Percentiles rank a stretch among this genome's conserved stretches.
These are phyloP conservation scores for Penicillium atrosanguineum DNA, from an alignment of 495 filamentous ascomycete genomes.

Conservation along the genomic window DNA sequence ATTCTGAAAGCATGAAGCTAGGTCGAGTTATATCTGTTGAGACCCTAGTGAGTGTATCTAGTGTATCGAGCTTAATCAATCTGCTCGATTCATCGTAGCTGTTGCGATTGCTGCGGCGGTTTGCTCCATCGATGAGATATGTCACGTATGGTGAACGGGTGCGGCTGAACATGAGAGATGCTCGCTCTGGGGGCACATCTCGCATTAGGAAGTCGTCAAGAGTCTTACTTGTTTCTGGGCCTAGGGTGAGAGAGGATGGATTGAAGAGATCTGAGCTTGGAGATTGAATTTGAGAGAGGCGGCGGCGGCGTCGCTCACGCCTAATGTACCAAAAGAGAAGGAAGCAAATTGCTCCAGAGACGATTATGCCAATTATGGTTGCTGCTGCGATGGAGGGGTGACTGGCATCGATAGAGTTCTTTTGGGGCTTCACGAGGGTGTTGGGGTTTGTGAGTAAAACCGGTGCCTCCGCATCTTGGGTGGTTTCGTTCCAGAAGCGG, in stretches of 20 bases:
- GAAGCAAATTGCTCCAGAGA: slow-evolving; percentile 5
- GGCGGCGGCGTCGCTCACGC: slow-evolving; percentile 2
- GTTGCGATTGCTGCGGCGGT: slow-evolving; percentile 4
- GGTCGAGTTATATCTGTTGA: slow-evolving; percentile 7
- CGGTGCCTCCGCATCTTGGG: not conserved
- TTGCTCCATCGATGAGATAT: slow-evolving; percentile 18
- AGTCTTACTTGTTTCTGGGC: slow-evolving; percentile 16
- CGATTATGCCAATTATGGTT: slow-evolving; percentile 6
- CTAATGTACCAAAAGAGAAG: slow-evolving; percentile 12
- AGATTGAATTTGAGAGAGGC: not conserved
- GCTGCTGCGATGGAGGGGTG: slow-evolving; percentile 10
- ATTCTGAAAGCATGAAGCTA: slow-evolving; percentile 5
- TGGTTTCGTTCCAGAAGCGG: not conserved
- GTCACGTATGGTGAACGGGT: slow-evolving; percentile 26
- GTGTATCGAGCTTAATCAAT: slow-evolving; percentile 9
- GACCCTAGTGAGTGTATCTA: slow-evolving; percentile 6
- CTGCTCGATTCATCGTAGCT: slow-evolving; percentile 11
- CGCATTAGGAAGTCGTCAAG: slow-evolving; percentile 25
- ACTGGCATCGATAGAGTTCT: not conserved
- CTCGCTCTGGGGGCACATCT: slow-evolving; percentile 23
- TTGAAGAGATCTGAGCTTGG: slow-evolving; percentile 14
- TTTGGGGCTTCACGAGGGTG: not conserved
- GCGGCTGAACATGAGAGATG: slow-evolving; percentile 29
- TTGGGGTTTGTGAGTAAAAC: not conserved
- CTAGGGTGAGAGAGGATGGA: slow-evolving; percentile 16